phyloP scores from a whole-genome alignment of 805 yeast genomes.

The Tetrapisispora iriomotensis region DNA sequence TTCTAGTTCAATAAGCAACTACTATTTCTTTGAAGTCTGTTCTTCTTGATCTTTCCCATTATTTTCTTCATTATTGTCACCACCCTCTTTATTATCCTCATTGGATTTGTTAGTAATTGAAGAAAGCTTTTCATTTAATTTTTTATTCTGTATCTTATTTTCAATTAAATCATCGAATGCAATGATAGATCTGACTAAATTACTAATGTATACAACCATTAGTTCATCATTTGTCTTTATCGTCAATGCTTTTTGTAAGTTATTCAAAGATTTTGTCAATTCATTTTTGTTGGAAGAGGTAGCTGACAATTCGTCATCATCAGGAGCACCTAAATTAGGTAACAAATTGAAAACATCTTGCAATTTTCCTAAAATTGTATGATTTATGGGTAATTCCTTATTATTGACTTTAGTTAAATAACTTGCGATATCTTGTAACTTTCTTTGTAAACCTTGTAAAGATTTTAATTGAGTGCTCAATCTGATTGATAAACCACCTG shows the following conservation, averaged over 20 bases:
- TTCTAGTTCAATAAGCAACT: no score
- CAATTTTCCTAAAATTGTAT: slow-evolving; percentile 78
- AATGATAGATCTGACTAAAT: slow-evolving; percentile 85
- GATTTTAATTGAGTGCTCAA: slow-evolving; percentile 86
- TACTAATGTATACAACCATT: slow-evolving; percentile 85
- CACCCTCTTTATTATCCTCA: slow-evolving; percentile 20
- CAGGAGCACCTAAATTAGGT: slow-evolving; percentile 55
- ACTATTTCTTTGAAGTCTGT: no score
- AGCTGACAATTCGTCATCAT: slow-evolving; percentile 24
- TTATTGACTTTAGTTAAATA: slow-evolving; percentile 68
- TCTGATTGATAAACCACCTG: slow-evolving; percentile 79
- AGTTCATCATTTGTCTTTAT: slow-evolving; percentile 92
- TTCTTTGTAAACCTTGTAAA: slow-evolving; percentile 71
- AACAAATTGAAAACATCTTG: slow-evolving; percentile 91
- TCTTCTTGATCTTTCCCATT: not conserved
- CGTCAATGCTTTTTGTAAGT: slow-evolving; percentile 71
- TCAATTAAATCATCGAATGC: slow-evolving; percentile 96
- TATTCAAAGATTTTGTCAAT: slow-evolving; percentile 32
- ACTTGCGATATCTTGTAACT: slow-evolving; percentile 63
- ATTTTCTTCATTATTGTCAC: not conserved
- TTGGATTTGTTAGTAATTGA: slow-evolving; percentile 28
- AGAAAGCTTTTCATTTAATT: slow-evolving; percentile 30
- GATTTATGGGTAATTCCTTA: slow-evolving; percentile 76
- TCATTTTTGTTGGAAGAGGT: slow-evolving; percentile 16
- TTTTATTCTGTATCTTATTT: slow-evolving; percentile 80